phyloP scores from a whole-genome alignment of 2,329 filamentous ascomycete species.

The Microcyclosporella mali region DNA sequence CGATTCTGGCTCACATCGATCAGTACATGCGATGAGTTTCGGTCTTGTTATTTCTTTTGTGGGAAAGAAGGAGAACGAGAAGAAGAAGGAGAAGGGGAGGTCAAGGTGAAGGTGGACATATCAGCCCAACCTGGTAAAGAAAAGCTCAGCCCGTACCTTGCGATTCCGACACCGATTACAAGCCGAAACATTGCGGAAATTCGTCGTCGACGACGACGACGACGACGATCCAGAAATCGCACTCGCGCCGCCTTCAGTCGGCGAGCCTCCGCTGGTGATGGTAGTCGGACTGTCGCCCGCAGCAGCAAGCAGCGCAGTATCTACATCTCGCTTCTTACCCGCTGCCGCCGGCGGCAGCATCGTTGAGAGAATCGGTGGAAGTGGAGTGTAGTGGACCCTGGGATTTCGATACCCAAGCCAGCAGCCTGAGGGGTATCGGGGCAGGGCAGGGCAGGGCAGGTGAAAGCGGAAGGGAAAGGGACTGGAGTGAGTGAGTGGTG shows the following conservation, averaged over 20 bases:
- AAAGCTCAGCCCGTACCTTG: conserved; percentile 50
- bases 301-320: conserved; percentile 3
- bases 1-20: conserved; percentile 57
- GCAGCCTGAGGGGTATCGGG: no score
- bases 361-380: no score
- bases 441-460: neutral
- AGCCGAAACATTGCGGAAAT: conserved; percentile 61
- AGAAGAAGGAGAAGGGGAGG: no score
- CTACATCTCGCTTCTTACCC: conserved; percentile 17
- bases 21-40: no score
- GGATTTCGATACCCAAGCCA: no score
- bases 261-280: conserved; percentile 7
- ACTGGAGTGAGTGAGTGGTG: neutral
- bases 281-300: neutral
- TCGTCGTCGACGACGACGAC: conserved; percentile 56
- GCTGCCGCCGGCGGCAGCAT: conserved; percentile 5
- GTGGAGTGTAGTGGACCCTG: neutral
- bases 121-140: no score
- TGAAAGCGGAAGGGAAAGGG: neutral
- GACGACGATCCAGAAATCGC: no score
- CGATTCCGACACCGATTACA: conserved; percentile 87
- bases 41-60: no score
- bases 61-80: neutral
- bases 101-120: no score
- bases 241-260: conserved; percentile 9